A percentile compares a stretch with the other conserved stretches of the same genome.
Evolutionary conservation across 2,329 filamentous ascomycete species (phyloP).

Genomic region (Reticulascus tulasneorum): DNA sequence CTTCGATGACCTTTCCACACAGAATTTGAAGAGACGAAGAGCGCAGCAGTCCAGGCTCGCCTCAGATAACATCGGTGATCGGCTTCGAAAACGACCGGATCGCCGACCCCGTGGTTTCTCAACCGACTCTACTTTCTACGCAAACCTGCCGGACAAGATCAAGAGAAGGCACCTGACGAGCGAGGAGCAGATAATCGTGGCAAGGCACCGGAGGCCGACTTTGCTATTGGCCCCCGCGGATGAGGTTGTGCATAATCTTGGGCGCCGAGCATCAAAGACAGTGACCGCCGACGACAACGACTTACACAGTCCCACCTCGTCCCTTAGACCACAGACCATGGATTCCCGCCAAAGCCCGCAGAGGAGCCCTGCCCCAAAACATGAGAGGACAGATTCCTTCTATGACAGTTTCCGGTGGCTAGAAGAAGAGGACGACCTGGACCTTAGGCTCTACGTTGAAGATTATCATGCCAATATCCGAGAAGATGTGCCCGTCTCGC

Average conservation of each 20-base stretch:
- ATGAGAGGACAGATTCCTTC: constrained; percentile 52
- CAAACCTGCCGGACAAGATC: constrained; percentile 68
- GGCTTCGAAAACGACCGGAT: constrained; percentile 24
- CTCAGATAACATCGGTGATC: constrained; percentile 26
- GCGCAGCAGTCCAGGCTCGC: constrained; percentile 10
- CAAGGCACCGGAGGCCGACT: constrained; percentile 44
- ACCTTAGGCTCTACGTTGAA: constrained; percentile 62
- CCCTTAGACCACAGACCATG: constrained; percentile 23
- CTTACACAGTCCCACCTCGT: constrained; percentile 23
- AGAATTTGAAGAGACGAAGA: constrained; percentile 14
- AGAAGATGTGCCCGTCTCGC: constrained; percentile 40
- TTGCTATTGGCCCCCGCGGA: constrained; percentile 44
- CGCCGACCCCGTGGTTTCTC: constrained; percentile 36
- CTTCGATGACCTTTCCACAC: constrained; percentile 9
- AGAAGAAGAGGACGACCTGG: constrained; percentile 68
- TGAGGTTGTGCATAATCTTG: constrained; percentile 50
- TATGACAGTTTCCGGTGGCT: constrained; percentile 70
- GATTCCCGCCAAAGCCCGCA: constrained; percentile 17
- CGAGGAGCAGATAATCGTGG: constrained; percentile 65
- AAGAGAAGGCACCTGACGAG: constrained; percentile 65
- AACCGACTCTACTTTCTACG: constrained; percentile 63
- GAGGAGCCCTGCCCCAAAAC: constrained; percentile 8
- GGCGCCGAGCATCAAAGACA: constrained; percentile 32
- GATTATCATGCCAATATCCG: constrained; percentile 65
- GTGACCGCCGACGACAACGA: constrained; percentile 26